Evolutionary conservation across 192 early-diverging fungal genomes (phyloP).

Genomic region (Entrophospora sp.): DNA sequence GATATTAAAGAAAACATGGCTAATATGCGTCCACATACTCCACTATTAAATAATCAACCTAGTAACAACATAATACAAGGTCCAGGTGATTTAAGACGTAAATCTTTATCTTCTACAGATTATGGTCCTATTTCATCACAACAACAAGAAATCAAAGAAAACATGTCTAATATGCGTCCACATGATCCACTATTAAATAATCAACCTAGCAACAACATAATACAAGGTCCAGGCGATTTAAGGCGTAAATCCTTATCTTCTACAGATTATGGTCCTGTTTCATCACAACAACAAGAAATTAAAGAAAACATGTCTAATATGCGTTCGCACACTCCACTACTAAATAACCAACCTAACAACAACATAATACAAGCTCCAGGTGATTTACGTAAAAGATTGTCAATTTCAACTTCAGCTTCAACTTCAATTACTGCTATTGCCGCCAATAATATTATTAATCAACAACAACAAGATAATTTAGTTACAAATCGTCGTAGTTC

Average conservation of each 20-base stretch:
- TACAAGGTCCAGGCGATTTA: slow-evolving; percentile 9
- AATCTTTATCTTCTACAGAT: background rate
- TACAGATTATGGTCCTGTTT: background rate
- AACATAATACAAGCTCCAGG: slow-evolving; percentile 12
- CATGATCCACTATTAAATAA: background rate
- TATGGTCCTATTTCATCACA: slow-evolving; percentile 7
- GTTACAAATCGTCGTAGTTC: too few relatives aligned
- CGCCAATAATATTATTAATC: too few relatives aligned
- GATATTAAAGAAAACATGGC: background rate
- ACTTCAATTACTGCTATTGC: too few relatives aligned
- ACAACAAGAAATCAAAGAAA: background rate
- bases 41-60: too few relatives aligned
- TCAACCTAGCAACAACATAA: too few relatives aligned
- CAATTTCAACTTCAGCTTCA: too few relatives aligned
- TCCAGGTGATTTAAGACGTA: slow-evolving; percentile 5
- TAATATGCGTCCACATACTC: background rate
- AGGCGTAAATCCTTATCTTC: background rate
- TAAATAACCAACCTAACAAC: too few relatives aligned
- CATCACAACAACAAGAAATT: slow-evolving; percentile 23
- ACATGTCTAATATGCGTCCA: background rate
- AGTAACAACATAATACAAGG: too few relatives aligned
- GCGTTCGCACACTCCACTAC: background rate
- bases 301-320: background rate
- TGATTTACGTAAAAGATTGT: background rate
- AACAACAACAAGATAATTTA: too few relatives aligned